Conservation (phyloP, 2,329 filamentous ascomycete genomes). For the Beauveria pseudobassiana region DNA sequence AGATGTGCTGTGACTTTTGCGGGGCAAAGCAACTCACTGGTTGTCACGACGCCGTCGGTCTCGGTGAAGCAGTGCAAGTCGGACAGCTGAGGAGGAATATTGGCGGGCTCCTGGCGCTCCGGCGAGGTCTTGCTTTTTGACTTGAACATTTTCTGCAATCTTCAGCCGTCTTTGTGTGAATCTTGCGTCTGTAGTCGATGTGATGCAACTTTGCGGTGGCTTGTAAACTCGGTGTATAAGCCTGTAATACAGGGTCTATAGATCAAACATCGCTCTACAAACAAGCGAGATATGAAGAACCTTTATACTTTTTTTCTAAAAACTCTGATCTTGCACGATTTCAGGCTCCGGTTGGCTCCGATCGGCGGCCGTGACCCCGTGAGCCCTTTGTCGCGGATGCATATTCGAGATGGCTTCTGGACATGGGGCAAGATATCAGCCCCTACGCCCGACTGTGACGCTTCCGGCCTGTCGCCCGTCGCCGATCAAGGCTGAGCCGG, state of each 20-base stretch:
- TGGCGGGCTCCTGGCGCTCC: slow-evolving; percentile 22
- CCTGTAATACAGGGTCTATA: background rate
- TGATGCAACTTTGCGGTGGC: background rate
- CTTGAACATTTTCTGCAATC: background rate
- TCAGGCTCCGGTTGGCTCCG: background rate
- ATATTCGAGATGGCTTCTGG: background rate
- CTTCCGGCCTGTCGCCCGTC: background rate
- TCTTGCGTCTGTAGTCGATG: background rate
- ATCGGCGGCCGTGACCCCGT: background rate
- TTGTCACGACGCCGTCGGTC: slow-evolving; percentile 53
- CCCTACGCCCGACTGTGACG: background rate
- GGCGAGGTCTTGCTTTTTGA: slow-evolving; percentile 19
- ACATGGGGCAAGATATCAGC: background rate
- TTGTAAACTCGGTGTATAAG: background rate
- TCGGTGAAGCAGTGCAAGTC: slow-evolving; percentile 54
- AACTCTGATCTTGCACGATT: background rate
- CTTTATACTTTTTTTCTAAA: background rate
- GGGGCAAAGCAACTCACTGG: slow-evolving; percentile 28
- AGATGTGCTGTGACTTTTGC: no score
- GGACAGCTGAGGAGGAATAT: slow-evolving; percentile 33
- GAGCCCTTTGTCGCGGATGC: background rate
- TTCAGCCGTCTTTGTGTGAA: background rate
- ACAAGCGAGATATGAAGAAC: background rate
- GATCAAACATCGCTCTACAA: background rate
- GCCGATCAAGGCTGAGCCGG: background rate